phyloP scores from a whole-genome alignment of 345 rosid genomes.

The Moricandia arvensis region DNA sequence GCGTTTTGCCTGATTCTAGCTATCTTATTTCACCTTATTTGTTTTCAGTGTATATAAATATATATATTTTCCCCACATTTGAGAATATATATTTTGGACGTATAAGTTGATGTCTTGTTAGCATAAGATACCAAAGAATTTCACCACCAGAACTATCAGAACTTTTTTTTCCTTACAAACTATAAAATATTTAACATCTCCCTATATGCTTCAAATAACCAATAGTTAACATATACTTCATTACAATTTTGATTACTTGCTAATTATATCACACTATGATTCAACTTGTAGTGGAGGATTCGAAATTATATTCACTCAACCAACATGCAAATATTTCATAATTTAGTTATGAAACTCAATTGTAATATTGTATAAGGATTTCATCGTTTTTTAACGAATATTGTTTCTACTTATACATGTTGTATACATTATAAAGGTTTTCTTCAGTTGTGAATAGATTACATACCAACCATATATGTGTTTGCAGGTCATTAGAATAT shows the following conservation, averaged over 20 bases:
- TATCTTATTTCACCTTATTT: not conserved
- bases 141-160: not conserved
- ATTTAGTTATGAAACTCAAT: not conserved
- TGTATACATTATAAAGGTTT: not conserved
- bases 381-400: not conserved
- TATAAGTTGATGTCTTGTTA: not conserved
- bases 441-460: not conserved
- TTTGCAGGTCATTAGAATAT: not conserved
- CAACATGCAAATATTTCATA: not conserved
- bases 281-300: not conserved
- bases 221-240: not conserved
- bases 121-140: not conserved
- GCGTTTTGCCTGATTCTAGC: conserved; percentile 10
- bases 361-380: not conserved
- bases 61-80: not conserved
- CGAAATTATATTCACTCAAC: not conserved
- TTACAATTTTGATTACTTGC: not conserved
- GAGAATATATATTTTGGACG: not conserved
- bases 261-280: not conserved
- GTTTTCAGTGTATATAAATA: not conserved
- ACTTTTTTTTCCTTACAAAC: not conserved
- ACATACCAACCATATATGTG: not conserved
- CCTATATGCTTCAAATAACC: too few species aligned
- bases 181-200: not conserved
- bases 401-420: not conserved